Evolutionary conservation across 495 filamentous ascomycete species (phyloP).

Genomic region (Penicillium macrosclerotiorum): DNA sequence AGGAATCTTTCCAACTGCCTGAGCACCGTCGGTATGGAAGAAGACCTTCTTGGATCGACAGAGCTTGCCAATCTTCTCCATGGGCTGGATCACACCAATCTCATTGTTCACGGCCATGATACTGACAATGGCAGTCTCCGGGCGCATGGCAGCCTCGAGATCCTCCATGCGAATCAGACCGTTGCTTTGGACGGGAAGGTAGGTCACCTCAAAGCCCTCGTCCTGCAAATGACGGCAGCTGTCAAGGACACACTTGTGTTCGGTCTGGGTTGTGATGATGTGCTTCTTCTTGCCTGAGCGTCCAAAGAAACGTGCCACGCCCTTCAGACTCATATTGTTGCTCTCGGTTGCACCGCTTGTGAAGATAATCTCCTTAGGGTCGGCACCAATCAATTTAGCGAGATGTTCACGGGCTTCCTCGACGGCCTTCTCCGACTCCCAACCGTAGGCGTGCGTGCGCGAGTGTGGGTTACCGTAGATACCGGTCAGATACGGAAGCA

Average conservation of each 20-base stretch:
- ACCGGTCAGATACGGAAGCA: conserved; percentile 92
- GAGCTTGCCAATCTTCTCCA: conserved; percentile 89
- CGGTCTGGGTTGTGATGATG: conserved; percentile 94
- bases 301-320: conserved; percentile 92
- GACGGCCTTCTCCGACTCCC: conserved; percentile 94
- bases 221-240: conserved; percentile 95
- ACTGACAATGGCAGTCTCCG: conserved; percentile 87
- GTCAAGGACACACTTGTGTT: conserved; percentile 98
- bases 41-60: conserved; percentile 91
- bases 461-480: conserved; percentile 98
- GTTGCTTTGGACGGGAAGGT: conserved; percentile 82
- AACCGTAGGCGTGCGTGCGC: conserved; percentile 95
- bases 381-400: conserved; percentile 84
- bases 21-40: conserved; percentile 97
- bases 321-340: conserved; percentile 99
- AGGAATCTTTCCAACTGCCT: conserved; percentile 96
- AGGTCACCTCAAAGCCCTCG: conserved; percentile 94
- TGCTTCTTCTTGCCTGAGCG: conserved; percentile 95
- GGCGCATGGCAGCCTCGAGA: conserved; percentile 86
- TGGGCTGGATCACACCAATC: conserved; percentile 94
- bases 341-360: conserved; percentile 97
- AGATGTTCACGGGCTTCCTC: conserved; percentile 82
- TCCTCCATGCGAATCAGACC: conserved; percentile 82
- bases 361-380: conserved; percentile 97
- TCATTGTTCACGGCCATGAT: conserved; percentile 99